Conservation (phyloP, 2,329 filamentous ascomycete species). For the Arachnomyces sp. region DNA sequence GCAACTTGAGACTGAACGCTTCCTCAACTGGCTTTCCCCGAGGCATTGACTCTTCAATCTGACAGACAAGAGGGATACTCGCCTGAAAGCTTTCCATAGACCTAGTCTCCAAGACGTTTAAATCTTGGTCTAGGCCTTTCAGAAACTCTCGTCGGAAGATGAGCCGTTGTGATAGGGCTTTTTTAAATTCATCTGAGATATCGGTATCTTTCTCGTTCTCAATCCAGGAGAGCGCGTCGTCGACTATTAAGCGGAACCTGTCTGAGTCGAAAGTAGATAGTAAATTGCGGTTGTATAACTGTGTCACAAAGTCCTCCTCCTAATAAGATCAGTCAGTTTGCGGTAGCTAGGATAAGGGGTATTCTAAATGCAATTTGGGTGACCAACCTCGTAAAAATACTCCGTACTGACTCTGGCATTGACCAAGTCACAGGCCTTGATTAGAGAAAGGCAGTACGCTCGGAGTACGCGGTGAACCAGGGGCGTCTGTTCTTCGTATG, state of each 20-base stretch:
- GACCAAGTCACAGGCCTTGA: slow-evolving; percentile 75
- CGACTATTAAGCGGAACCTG: slow-evolving; percentile 48
- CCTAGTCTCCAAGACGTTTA: slow-evolving; percentile 23
- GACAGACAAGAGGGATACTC: slow-evolving; percentile 40
- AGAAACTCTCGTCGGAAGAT: slow-evolving; percentile 51
- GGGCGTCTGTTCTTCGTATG: slow-evolving; percentile 18
- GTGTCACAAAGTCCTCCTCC: slow-evolving; percentile 95
- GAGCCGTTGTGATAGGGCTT: slow-evolving; percentile 58
- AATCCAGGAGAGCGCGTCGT: slow-evolving; percentile 48
- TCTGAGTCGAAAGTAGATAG: slow-evolving; percentile 55
- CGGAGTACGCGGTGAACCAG: slow-evolving; percentile 59
- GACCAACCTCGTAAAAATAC: slow-evolving; percentile 75
- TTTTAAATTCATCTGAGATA: slow-evolving; percentile 30
- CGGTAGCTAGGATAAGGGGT: neutral
- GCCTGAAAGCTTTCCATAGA: slow-evolving; percentile 22
- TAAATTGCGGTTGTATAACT: slow-evolving; percentile 75
- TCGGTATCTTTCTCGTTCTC: slow-evolving; percentile 22
- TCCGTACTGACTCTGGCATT: slow-evolving; percentile 70
- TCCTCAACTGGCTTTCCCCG: slow-evolving; percentile 60
- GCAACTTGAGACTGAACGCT: slow-evolving; percentile 85
- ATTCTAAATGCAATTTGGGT: slow-evolving; percentile 1
- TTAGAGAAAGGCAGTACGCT: slow-evolving; percentile 74
- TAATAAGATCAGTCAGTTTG: slow-evolving; percentile 29
- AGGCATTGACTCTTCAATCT: slow-evolving; percentile 51
- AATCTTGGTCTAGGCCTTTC: slow-evolving; percentile 31